phyloP scores from a whole-genome alignment of 768 basidiomycete genomes.

The Boletus tylopilopsis region DNA sequence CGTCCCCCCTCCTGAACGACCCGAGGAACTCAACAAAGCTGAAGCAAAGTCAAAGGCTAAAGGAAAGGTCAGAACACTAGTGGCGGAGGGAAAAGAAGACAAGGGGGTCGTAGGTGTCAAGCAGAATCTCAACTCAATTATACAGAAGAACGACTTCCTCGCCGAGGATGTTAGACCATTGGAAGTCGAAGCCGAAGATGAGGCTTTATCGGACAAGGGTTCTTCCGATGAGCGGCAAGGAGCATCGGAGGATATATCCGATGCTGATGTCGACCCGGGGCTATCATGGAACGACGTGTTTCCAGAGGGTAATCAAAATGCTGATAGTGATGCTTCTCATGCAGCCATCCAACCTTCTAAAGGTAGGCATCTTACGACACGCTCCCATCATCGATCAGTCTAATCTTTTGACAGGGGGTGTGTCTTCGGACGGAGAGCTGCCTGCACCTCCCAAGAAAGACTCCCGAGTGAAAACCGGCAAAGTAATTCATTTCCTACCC shows the following conservation, averaged over 20 bases:
- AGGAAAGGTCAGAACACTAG: slow-evolving; percentile 50
- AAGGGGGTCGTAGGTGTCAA: slow-evolving; percentile 59
- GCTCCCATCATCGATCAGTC: neutral
- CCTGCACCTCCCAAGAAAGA: slow-evolving; percentile 48
- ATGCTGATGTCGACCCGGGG: slow-evolving; percentile 41
- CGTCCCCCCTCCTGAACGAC: slow-evolving; percentile 82
- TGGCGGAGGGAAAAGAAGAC: slow-evolving; percentile 26
- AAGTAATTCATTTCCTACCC: slow-evolving; percentile 42
- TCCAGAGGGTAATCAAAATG: slow-evolving; percentile 40
- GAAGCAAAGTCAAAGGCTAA: slow-evolving; percentile 41
- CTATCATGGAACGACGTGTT: slow-evolving; percentile 89
- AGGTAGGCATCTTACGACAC: slow-evolving; percentile 16
- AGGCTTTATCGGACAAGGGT: slow-evolving; percentile 28
- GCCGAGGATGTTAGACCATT: slow-evolving; percentile 76
- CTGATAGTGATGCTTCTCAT: slow-evolving; percentile 13
- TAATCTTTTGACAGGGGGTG: slow-evolving; percentile 25
- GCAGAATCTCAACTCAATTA: slow-evolving; percentile 83
- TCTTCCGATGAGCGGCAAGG: slow-evolving; percentile 43
- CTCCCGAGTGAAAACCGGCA: slow-evolving; percentile 89
- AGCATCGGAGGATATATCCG: slow-evolving; percentile 32
- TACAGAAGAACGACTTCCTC: slow-evolving; percentile 85
- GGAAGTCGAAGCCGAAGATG: slow-evolving; percentile 45
- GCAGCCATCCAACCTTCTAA: slow-evolving; percentile 9
- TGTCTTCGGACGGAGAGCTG: slow-evolving; percentile 33
- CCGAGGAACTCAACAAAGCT: slow-evolving; percentile 62